Percentiles rank a stretch among this genome's conserved stretches.
Conservation (phyloP, 352 stramenopile species). For the Globisporangium heterothallicum region DNA sequence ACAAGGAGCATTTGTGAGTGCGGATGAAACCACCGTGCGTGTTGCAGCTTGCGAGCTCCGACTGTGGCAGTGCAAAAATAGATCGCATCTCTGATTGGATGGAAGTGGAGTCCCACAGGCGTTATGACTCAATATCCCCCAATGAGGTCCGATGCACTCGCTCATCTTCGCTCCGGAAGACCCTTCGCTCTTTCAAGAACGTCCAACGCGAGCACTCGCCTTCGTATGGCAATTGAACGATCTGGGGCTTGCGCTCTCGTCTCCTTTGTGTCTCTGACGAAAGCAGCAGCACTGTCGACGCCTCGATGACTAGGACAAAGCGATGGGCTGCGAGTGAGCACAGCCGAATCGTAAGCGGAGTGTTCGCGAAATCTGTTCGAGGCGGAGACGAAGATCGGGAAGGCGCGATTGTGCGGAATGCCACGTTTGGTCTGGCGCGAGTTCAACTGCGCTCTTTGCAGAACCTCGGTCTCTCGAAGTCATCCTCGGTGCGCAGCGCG, state of each 20-base stretch:
- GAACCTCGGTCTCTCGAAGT: conserved; percentile 5
- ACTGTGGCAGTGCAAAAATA: no score
- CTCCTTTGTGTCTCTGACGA: background rate
- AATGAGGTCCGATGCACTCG: no score
- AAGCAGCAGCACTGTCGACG: background rate
- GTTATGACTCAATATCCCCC: background rate
- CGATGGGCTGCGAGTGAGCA: conserved; percentile 15
- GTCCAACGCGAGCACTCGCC: background rate
- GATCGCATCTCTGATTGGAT: no score
- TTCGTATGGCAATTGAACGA: background rate
- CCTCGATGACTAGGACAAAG: conserved; percentile 13
- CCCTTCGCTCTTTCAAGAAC: background rate
- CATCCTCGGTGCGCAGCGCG: conserved; percentile 1
- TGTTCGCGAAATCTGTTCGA: conserved; percentile 15
- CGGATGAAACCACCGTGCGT: no score
- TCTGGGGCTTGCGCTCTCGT: background rate
- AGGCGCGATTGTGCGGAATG: conserved; percentile 12
- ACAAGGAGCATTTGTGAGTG: no score
- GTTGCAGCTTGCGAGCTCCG: no score
- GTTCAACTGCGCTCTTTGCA: conserved; percentile 10
- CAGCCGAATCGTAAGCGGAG: conserved; percentile 14
- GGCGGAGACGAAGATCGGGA: conserved; percentile 14
- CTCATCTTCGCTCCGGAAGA: background rate
- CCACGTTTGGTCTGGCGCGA: conserved; percentile 10
- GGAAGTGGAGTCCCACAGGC: no score